Percentiles rank a stretch among this genome's conserved stretches.
Evolutionary conservation across 2,329 filamentous ascomycete genomes (phyloP).

Genomic region (Madurella mycetomatis): DNA sequence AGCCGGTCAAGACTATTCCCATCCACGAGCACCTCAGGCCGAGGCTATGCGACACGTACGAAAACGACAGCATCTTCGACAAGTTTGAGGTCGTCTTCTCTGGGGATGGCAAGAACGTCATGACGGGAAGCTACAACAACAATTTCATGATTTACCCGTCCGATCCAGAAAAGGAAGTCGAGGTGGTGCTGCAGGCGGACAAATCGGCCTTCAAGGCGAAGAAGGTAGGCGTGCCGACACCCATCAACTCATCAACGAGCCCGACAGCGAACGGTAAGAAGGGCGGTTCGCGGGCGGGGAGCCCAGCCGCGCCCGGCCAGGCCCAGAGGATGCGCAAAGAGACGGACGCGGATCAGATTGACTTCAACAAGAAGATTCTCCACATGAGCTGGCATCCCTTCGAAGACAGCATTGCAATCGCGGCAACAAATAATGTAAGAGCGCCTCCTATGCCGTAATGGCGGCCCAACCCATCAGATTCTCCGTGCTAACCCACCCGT

Average conservation of each 20-base stretch:
- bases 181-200: conserved; percentile 95
- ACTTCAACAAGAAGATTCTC: conserved; percentile 99
- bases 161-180: conserved; percentile 91
- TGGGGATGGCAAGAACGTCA: conserved; percentile 96
- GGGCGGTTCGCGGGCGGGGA: conserved; percentile 79
- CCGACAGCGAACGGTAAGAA: conserved; percentile 78
- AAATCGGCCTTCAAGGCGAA: conserved; percentile 99
- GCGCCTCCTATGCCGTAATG: not conserved
- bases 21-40: conserved; percentile 97
- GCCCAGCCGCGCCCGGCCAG: conserved; percentile 74
- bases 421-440: conserved; percentile 98
- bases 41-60: conserved; percentile 93
- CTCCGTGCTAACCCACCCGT: conserved; percentile 19
- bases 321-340: conserved; percentile 97
- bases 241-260: conserved; percentile 80
- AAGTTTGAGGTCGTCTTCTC: conserved; percentile 99
- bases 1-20: conserved; percentile 96
- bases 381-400: conserved; percentile 99
- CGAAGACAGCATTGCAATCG: conserved; percentile 98
- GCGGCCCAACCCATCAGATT: not conserved
- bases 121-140: conserved; percentile 99
- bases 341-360: conserved; percentile 97
- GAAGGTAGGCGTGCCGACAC: conserved; percentile 96
- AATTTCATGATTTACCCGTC: conserved; percentile 99
- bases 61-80: conserved; percentile 99